Base-by-base conservation (phyloP, 2,329 filamentous ascomycete species). In the Sporothrix inflata region DNA sequence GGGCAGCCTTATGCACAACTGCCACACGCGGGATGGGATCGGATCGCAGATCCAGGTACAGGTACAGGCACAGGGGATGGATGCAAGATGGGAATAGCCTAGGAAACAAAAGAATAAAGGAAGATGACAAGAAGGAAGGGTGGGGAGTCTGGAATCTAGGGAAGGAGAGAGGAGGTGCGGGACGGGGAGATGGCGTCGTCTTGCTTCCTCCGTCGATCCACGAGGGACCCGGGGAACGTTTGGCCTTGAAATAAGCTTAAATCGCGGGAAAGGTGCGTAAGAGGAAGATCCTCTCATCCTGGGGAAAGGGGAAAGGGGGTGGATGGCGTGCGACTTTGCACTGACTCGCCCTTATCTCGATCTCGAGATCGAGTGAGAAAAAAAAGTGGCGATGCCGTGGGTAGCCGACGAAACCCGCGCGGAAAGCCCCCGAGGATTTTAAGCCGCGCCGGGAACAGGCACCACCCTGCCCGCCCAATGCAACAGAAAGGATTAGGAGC, bases 321-420 rank as follows among this genome's bases (percentile, higher is more conserved):
- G 49, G 12, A 53, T 53, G 49, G 49, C 49, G 49, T 47, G 45
- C 45, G 45, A 9, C 45, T 45, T 21, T 69, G 38, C 38, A 53
- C 9, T 21, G 49, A 53, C 21, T 24, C 16, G 16, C 30, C 30
- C 30, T 65, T 67, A 30, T 51, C 27, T 34, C 24, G n/a, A 68
- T 68, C 42, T 51, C n/a, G 27, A 42, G 47, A 42, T 51, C n/a
- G 8, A n/a, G 3, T 16, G 8, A 16, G 21, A 27, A 9, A 19
- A 34, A 47, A 47, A 49, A 66, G 40, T 47, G 63, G 40, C 42
- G 40, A 49, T 49, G 60, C 65, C 65, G 65, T 12, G 11, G 9
- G 27, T 55, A 71, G 60, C 69, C 69, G 69, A 57, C 34, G 51
- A 7, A 71, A 71, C 12, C 69, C 69, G 69, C 21, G 24, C 60